Evolutionary conservation across 1,284 basidiomycete species (phyloP).

Genomic region (Cutaneotrichosporon sp.): DNA sequence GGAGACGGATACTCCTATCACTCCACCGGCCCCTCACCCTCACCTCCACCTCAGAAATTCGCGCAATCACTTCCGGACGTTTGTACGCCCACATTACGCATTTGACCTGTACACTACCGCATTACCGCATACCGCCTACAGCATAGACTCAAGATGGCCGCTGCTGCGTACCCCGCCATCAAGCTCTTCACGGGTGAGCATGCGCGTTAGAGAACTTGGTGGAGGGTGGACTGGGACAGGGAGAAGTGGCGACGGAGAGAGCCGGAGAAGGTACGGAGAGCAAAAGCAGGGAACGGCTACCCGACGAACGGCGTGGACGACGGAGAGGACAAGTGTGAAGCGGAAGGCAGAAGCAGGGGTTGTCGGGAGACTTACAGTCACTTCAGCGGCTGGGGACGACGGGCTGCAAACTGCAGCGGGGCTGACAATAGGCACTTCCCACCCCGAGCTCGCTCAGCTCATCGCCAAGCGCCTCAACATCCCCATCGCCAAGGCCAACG

Average conservation of each 20-base stretch:
- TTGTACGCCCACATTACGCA: too few species aligned
- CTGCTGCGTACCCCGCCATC: conserved; percentile 53
- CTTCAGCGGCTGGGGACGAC: too few species aligned
- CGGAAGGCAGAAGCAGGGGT: neutral
- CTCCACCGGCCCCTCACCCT: neutral
- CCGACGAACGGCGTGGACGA: neutral
- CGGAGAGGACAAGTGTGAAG: neutral
- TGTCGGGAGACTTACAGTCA: too few species aligned
- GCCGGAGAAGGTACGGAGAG: too few species aligned
- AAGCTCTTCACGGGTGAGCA: conserved; percentile 79
- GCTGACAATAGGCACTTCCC: conserved; percentile 67
- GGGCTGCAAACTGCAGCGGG: too few species aligned
- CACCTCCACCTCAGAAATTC: neutral
- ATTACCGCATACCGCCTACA: too few species aligned
- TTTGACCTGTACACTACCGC: neutral
- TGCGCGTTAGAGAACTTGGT: conserved; percentile 32
- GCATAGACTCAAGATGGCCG: neutral
- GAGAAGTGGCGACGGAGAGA: neutral
- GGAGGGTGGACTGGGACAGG: neutral
- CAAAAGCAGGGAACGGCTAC: too few species aligned
- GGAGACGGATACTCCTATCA: too few species aligned
- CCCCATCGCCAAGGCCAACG: conserved; percentile 74
- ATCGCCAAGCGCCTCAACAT: conserved; percentile 87
- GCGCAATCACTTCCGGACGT: too few species aligned
- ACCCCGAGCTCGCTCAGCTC: conserved; percentile 89